Base-by-base conservation (phyloP, 2,329 filamentous ascomycete genomes). In the Fusarium buxicola region DNA sequence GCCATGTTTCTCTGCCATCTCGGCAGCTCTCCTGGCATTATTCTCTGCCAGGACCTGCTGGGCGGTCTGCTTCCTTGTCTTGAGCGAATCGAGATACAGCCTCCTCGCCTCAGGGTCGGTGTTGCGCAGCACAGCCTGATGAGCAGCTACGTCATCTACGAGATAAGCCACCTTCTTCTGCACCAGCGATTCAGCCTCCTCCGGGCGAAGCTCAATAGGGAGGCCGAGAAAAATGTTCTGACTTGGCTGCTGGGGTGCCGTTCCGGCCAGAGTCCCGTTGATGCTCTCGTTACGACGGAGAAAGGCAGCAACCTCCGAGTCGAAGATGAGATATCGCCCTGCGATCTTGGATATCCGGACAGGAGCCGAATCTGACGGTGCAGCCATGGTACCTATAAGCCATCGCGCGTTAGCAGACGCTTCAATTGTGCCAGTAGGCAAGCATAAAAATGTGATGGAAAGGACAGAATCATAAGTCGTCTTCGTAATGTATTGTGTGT, bases 171-270 rank as follows among this genome's bases (percentile, higher is more conserved):
- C 86, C 57, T 86, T 87, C 68, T 89, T 89, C 66, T 92, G 89
- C 56, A 96, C 88, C 25, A 99, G 84, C 50, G 95, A 79, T 63
- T 88, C 85, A 5, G 90, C 94, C 80, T 99, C 95, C 78, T 98
- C 95, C 2, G 92, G 89, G 81, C 95, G 92, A 39, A 99, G 82
- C 80, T 97, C 91, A 24, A 98, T 80, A 3, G 95, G 95, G 45
- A 98, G 80, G 40, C 94, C 92, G 56, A 94, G 85, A 74, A 98
- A 98, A 55, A 97, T 86, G 78, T 97, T 98, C 78, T 99, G 95
- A 69, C 96, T 94, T 7, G 94, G 93, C 55, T 92, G 89, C 77
- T 98, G 94, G 2, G 95, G 94, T 27, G 97, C 87, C 8, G 92
- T 94, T 55, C 95, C 95, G 58, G 92, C 89, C 52, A 97, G 83